Conservation (phyloP, 1,284 basidiomycete species). For the Anthracocystis panici-leucophaei region DNA sequence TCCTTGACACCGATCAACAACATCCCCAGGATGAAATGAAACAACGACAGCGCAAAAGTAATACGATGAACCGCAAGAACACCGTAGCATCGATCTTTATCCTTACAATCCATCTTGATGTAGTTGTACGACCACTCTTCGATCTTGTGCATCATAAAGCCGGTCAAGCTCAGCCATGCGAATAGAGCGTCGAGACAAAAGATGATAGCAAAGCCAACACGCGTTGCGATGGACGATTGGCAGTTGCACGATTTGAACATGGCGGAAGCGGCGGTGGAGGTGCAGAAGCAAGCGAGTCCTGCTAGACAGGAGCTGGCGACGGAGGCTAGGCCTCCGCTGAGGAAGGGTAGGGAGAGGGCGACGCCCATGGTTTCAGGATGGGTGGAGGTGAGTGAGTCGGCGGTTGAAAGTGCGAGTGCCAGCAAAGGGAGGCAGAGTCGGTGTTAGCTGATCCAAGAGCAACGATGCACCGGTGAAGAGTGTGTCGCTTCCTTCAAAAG, state of each 20-base stretch:
- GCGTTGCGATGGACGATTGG: constrained; percentile 96
- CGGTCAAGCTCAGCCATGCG: constrained; percentile 95
- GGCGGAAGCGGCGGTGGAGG: constrained; percentile 90
- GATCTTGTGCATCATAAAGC: constrained; percentile 85
- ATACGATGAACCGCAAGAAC: constrained; percentile 98
- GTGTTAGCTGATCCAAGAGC: too few relatives aligned
- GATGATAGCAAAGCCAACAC: constrained; percentile 95
- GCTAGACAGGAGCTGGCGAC: constrained; percentile 66
- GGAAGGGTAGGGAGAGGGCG: constrained; percentile 85
- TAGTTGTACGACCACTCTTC: constrained; percentile 95
- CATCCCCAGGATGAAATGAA: constrained; percentile 85
- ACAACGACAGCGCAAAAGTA: constrained; percentile 91
- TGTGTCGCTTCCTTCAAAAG: background rate
- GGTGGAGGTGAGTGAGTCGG: constrained; percentile 7
- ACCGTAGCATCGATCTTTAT: constrained; percentile 89
- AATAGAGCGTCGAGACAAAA: constrained; percentile 95
- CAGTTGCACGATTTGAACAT: constrained; percentile 99
- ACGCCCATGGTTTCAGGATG: constrained; percentile 76
- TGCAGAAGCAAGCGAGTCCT: constrained; percentile 72
- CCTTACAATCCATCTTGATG: constrained; percentile 95
- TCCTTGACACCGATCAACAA: constrained; percentile 87
- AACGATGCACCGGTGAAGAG: background rate
- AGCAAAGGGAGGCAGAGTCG: background rate
- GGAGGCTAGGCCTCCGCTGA: constrained; percentile 81
- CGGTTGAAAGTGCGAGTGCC: background rate